Percentiles rank a stretch among this genome's conserved stretches.
Evolutionary conservation across 2,329 filamentous ascomycete species (phyloP).

Genomic region (Botrytis galanthina): DNA sequence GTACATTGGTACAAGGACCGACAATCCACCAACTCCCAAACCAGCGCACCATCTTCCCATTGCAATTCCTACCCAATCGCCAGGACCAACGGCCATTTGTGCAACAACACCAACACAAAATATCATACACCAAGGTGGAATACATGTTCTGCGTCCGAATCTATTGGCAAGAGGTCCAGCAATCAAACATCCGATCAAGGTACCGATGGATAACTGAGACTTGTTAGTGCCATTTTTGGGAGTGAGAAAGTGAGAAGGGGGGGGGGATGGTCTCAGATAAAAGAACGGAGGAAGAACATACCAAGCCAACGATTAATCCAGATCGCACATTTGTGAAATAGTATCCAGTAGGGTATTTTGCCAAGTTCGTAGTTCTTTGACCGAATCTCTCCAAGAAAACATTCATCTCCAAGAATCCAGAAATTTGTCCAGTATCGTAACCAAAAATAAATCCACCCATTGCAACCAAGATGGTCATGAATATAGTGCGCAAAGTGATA

Average conservation of each 20-base stretch:
- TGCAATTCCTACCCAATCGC: constrained; percentile 60
- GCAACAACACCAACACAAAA: constrained; percentile 65
- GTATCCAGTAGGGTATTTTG: constrained; percentile 31
- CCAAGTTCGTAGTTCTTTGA: constrained; percentile 30
- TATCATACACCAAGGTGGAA: constrained; percentile 51
- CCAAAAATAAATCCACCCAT: constrained; percentile 41
- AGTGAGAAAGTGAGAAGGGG: neutral
- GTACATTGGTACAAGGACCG: constrained; percentile 65
- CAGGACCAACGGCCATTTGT: constrained; percentile 56
- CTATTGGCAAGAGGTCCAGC: constrained; percentile 68
- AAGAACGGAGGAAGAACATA: neutral
- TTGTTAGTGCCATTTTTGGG: neutral
- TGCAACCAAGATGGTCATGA: constrained; percentile 26
- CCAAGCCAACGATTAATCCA: constrained; percentile 60
- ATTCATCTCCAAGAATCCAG: constrained; percentile 59
- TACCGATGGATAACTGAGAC: constrained; percentile 65
- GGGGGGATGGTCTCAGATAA: too few species aligned
- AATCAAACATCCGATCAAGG: constrained; percentile 74
- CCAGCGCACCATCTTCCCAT: constrained; percentile 66
- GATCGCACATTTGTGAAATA: constrained; percentile 59
- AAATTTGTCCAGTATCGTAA: constrained; percentile 44
- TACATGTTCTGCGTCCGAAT: constrained; percentile 60
- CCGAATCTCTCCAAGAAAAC: constrained; percentile 58
- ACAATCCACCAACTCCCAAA: constrained; percentile 65
- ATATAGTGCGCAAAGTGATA: constrained; percentile 23